Evolutionary conservation across 139 green algal genomes (phyloP), one percentile per base, ranked within the genome.

Genomic region (Micromonas commoda): DNA sequence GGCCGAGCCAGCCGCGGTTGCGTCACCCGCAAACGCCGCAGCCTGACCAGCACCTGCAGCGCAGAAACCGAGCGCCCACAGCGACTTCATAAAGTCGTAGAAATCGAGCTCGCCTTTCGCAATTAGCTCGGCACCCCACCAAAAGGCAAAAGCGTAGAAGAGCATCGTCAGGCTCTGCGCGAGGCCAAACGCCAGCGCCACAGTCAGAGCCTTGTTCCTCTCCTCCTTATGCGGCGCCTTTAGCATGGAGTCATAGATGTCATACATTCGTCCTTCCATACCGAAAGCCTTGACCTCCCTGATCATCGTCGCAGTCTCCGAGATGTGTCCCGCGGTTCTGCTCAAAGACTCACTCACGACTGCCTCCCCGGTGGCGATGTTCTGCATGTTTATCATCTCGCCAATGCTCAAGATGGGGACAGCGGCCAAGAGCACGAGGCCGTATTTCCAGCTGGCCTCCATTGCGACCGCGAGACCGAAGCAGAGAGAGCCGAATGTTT

Each of bases 391-490:
- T 3, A 84, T 32, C 38, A 54, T 65, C 23, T 84, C 78, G 2
- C 77, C 71, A 21, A 80, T 39, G 19, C 9, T 54, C 34, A 87
- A 35, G 21, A 87, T 60, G 24, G 83, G 83, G 28, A 87, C 71
- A 4, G 77, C 35, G 2, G 72, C 51, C 1, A 86, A 39, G 3
- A 86, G 38, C 4, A 86, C 82, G 3, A 84, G 63, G 16, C 82
- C 72, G 26, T 82, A 82, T 67, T 82, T 81, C 76, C 76, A 83
- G 65, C 64, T 72, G 28, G 83, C 78, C 19, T 32, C 33, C 54
- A 87, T 84, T 16, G 83, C 79, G 26, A 87, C 72, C 21, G 70
- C 53, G 51, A 87, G 51, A n/a, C 83, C 83, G 28, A 70, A 65
- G 9, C 82, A 3, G 31, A 87, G 53, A 0, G 79, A 75, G n/a